Evolutionary conservation across 2,329 filamentous ascomycete genomes (phyloP), one percentile per base, ranked within the genome.

Genomic region (Shiraia bambusicola): DNA sequence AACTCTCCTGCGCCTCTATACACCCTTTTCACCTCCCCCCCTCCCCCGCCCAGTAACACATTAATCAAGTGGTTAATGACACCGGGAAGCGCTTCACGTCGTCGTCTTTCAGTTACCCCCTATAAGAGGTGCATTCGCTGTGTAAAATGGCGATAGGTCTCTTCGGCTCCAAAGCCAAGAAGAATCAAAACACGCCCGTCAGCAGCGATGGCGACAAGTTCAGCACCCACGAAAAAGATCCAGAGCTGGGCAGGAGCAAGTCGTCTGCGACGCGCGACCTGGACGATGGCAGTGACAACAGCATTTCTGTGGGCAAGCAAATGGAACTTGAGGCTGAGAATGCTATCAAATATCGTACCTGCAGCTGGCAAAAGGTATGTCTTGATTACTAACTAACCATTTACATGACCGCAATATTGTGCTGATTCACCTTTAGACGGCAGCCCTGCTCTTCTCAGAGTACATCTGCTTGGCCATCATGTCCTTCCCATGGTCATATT

Each of bases 401-500:
- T 14, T 28, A 30, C 10, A 11, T 28, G n/a, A 28, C 27, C 22
- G 3, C 6, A 15, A 25, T 8, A 5, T 5, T 22, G 19, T 39
- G n/a, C 47, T 62, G 34, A 61, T 36, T 40, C 12, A 3, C 14
- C 2, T 11, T 6, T 58, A 86, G 86, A 95, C 91, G 38, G 89
- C 91, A 0, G 89, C 86, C 1, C 69, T 95, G 55, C 81, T 96
- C 37, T 95, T 96, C 71, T 93, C 88, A 36, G 91, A 96, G 74
- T 96, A 96, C 67, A 96, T 96, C 45, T 95, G 89, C 66, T 73
- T 96, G 70, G 80, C 80, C 15, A 95, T 95, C 64, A 95, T 96
- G 90, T 94, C 88, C 36, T 96, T 96, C 56, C 91, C 91, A 0
- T 95, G 87, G 79, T 95, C 89, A 0, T 96, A 96, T 69, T 88